These are phyloP conservation scores for Paragyromitra xinjiangensis DNA, from an alignment of 495 filamentous ascomycete genomes.

Conservation along the genomic window DNA sequence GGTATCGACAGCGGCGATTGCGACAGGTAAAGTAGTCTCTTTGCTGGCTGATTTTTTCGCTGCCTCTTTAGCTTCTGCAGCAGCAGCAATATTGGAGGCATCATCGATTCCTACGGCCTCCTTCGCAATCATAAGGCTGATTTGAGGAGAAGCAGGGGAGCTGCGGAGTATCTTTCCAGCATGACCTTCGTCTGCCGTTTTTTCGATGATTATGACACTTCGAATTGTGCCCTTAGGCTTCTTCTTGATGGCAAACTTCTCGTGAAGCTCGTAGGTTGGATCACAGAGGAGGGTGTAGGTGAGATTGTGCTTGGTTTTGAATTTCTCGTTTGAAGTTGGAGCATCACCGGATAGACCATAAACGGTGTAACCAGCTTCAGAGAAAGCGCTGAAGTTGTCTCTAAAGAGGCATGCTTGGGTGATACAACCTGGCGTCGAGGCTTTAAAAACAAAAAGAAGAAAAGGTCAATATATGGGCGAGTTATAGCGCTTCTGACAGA, in stretches of 20 bases:
- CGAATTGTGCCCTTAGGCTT: constrained; percentile 73
- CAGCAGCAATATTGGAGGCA: constrained; percentile 71
- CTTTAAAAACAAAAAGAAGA: constrained; percentile 20
- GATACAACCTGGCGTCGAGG: constrained; percentile 90
- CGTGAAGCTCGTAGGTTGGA: constrained; percentile 72
- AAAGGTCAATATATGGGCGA: constrained; percentile 43
- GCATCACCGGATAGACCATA: constrained; percentile 89
- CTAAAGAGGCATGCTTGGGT: constrained; percentile 92
- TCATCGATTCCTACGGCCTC: constrained; percentile 53
- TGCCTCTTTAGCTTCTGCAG: constrained; percentile 58
- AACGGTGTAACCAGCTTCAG: constrained; percentile 80
- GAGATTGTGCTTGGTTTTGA: constrained; percentile 87
- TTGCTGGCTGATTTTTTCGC: constrained; percentile 25
- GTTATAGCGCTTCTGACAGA: not conserved
- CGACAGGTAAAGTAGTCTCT: constrained; percentile 44
- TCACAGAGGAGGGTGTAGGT: constrained; percentile 91
- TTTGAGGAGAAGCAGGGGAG: constrained; percentile 41
- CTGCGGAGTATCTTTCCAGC: constrained; percentile 50
- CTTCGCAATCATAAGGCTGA: constrained; percentile 50
- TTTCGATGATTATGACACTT: constrained; percentile 88
- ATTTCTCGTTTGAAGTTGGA: constrained; percentile 87
- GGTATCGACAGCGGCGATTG: constrained; percentile 12
- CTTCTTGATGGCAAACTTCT: constrained; percentile 80
- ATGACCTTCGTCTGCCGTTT: constrained; percentile 58
- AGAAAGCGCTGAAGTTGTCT: constrained; percentile 78